Percentiles rank a stretch among this genome's conserved stretches.
Conservation (phyloP, 2,329 filamentous ascomycete genomes). For the Fusarium floridanum region DNA sequence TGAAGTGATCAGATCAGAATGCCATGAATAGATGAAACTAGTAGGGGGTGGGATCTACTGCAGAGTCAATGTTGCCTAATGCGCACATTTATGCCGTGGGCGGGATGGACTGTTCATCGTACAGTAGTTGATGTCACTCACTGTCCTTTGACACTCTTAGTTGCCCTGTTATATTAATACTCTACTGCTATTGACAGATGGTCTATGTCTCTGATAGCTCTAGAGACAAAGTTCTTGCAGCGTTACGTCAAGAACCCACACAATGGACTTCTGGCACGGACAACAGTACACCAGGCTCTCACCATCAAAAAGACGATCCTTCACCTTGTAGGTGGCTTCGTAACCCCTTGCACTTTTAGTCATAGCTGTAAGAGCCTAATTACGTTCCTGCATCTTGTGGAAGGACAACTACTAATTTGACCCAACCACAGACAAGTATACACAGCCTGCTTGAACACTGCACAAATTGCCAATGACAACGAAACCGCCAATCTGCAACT, state of each 20-base stretch:
- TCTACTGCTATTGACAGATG: not conserved
- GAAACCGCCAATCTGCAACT: not conserved
- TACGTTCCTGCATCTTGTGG: not conserved
- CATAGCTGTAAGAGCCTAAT: not conserved
- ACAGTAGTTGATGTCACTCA: not conserved
- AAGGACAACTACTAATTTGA: not conserved
- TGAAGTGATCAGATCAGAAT: not conserved
- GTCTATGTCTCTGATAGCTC: not conserved
- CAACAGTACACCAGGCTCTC: not conserved
- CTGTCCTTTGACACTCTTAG: not conserved
- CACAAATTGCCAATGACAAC: not conserved
- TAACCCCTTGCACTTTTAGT: not conserved
- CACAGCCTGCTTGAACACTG: not conserved
- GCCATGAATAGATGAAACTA: not conserved
- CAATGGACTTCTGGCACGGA: not conserved
- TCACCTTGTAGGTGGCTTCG: not conserved
- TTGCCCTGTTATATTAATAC: not conserved
- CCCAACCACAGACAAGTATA: not conserved
- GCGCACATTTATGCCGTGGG: not conserved
- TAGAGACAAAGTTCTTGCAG: not conserved
- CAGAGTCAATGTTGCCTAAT: not conserved
- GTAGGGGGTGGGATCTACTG: not conserved
- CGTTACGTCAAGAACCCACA: not conserved
- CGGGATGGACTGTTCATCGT: not conserved
- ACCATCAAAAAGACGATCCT: not conserved